Conservation (phyloP, 345 rosid genomes). For the Brassica cretica region DNA sequence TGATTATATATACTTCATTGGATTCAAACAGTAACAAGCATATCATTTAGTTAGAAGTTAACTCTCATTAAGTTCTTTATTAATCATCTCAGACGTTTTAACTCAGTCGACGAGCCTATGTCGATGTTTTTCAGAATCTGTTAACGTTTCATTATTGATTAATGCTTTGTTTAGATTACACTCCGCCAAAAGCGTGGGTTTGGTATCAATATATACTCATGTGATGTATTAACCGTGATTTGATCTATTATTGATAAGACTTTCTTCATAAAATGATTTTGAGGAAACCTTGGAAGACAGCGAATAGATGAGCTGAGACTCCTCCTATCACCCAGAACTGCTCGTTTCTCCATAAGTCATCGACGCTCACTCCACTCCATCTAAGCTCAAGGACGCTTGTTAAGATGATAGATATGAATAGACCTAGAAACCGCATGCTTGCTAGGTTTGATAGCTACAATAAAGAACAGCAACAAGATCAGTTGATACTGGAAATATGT, state of each 20-base stretch:
- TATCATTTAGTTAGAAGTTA: neutral
- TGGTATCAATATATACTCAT: neutral
- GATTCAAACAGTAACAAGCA: neutral
- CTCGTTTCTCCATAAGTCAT: constrained; percentile 93
- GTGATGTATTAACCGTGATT: neutral
- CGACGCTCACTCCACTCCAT: constrained; percentile 97
- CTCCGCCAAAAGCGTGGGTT: neutral
- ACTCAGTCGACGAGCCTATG: neutral
- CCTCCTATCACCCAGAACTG: constrained; percentile 99
- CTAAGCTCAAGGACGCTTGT: constrained; percentile 88
- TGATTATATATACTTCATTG: constrained; percentile 13
- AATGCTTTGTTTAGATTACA: too few relatives aligned
- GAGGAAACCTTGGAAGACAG: constrained; percentile 91
- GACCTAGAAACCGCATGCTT: constrained; percentile 83
- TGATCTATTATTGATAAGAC: neutral
- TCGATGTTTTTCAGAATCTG: neutral
- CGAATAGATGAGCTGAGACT: too few relatives aligned
- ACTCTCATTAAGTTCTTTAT: neutral
- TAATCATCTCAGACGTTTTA: neutral
- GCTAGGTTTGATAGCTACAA: constrained; percentile 90
- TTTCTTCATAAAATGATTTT: neutral
- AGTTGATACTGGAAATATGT: too few relatives aligned
- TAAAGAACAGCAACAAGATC: neutral
- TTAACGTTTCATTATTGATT: neutral
- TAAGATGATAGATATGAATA: constrained; percentile 78